phyloP scores from a whole-genome alignment of 176 grass and related monocot genomes.

The Pontederia crassipes region DNA sequence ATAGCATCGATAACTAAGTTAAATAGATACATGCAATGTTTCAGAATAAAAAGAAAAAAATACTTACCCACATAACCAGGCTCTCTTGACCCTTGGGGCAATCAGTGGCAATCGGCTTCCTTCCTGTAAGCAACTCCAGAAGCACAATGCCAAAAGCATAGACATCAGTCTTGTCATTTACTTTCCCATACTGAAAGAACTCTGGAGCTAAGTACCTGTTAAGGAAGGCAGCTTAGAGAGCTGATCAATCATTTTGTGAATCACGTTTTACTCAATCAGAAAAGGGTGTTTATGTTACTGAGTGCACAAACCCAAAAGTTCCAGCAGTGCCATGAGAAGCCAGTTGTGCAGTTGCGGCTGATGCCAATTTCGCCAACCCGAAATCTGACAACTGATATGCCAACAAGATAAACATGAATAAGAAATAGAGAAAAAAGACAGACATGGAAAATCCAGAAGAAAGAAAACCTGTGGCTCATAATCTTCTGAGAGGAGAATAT shows the following conservation, averaged over 20 bases:
- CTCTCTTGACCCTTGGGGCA: constrained; percentile 82
- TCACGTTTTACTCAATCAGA: not conserved
- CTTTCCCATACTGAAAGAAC: constrained; percentile 85
- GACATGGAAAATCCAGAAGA: not conserved
- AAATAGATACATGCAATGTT: not conserved
- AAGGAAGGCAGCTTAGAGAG: not conserved
- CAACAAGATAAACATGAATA: constrained; percentile 13
- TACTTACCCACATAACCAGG: constrained; percentile 77
- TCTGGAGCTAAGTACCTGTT: constrained; percentile 86
- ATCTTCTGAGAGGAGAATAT: constrained; percentile 65
- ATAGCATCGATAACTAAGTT: too few species aligned
- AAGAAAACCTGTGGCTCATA: constrained; percentile 61
- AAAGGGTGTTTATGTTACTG: not conserved
- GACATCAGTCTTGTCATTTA: constrained; percentile 87
- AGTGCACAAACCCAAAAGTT: constrained; percentile 63
- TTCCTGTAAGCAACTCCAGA: constrained; percentile 82
- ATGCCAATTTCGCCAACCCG: constrained; percentile 72
- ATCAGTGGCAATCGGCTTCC: constrained; percentile 56
- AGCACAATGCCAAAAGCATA: constrained; percentile 89
- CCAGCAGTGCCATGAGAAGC: constrained; percentile 72
- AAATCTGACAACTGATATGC: constrained; percentile 78
- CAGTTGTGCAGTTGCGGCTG: constrained; percentile 39
- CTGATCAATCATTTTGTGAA: not conserved
- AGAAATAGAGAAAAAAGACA: not conserved
- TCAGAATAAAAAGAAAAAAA: not conserved